These are phyloP conservation scores for Candida railenensis DNA, from an alignment of 805 yeast genomes.

Conservation along the genomic window DNA sequence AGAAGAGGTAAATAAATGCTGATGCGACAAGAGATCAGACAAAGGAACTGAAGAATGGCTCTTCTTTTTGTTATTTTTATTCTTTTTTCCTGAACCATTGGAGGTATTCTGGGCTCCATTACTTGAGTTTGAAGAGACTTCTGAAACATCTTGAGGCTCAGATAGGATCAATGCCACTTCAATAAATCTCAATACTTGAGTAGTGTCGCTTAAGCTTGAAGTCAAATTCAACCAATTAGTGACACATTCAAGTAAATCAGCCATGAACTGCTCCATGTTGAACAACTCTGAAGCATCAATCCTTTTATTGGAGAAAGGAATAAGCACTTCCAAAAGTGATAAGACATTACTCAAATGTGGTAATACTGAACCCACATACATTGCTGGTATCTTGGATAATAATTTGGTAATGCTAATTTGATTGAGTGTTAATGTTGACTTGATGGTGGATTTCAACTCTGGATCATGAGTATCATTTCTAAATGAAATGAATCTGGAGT, in stretches of 20 bases:
- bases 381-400: constrained; percentile 32
- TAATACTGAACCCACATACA: constrained; percentile 37
- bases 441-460: constrained; percentile 43
- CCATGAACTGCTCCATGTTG: constrained; percentile 38
- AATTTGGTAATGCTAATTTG: constrained; percentile 47
- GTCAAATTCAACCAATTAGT: constrained; percentile 30
- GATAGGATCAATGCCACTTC: constrained; percentile 50
- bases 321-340: constrained; percentile 53
- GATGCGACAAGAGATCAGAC: constrained; percentile 68
- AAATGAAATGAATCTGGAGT: constrained; percentile 53
- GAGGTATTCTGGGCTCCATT: constrained; percentile 5
- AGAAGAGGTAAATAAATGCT: constrained; percentile 49
- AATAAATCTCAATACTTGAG: constrained; percentile 53
- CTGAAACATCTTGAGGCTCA: constrained; percentile 23
- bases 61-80: constrained; percentile 43
- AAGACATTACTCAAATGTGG: constrained; percentile 53
- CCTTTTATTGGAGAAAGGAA: constrained; percentile 49
- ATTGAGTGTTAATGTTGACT: constrained; percentile 40
- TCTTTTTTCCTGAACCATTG: constrained; percentile 14
- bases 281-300: constrained; percentile 31
- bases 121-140: neutral
- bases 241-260: constrained; percentile 33
- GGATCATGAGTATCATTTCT: constrained; percentile 60
- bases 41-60: constrained; percentile 46
- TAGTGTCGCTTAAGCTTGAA: constrained; percentile 46